These are phyloP conservation scores for Thuidium tamariscinum DNA, from an alignment of 225 moss, liverwort and hornwort genomes.

Conservation along the genomic window DNA sequence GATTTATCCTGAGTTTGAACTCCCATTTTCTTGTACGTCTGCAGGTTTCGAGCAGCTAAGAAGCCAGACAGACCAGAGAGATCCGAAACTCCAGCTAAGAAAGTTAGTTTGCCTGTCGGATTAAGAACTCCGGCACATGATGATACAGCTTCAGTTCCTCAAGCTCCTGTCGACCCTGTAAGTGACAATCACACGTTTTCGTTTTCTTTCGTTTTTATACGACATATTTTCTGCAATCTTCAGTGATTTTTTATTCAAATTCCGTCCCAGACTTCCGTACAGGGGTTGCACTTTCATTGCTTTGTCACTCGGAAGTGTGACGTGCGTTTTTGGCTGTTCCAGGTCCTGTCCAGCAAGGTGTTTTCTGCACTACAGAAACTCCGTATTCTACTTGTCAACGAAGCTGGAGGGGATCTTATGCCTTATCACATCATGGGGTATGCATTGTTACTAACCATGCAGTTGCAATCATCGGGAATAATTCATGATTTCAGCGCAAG, in stretches of 20 bases:
- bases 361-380: conserved; percentile 62
- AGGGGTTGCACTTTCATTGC: neutral
- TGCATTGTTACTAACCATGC: neutral
- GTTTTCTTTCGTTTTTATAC: neutral
- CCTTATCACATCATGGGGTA: conserved; percentile 94
- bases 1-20: neutral
- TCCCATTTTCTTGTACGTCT: neutral
- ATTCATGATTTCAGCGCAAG: neutral
- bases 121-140: conserved; percentile 19
- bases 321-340: neutral
- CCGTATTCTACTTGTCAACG: conserved; percentile 62
- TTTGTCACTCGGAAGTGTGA: neutral
- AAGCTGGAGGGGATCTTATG: conserved; percentile 80
- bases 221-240: neutral
- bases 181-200: neutral
- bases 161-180: conserved; percentile 57
- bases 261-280: neutral
- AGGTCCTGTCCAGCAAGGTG: conserved; percentile 59
- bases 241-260: neutral
- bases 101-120: conserved; percentile 33
- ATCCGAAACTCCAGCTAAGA: conserved; percentile 42
- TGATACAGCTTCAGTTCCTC: conserved; percentile 31
- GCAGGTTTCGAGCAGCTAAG: conserved; percentile 77
- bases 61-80: conserved; percentile 59
- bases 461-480: neutral